Conservation (phyloP, 2,329 filamentous ascomycete species). For the Trichocomaceae sp. region DNA sequence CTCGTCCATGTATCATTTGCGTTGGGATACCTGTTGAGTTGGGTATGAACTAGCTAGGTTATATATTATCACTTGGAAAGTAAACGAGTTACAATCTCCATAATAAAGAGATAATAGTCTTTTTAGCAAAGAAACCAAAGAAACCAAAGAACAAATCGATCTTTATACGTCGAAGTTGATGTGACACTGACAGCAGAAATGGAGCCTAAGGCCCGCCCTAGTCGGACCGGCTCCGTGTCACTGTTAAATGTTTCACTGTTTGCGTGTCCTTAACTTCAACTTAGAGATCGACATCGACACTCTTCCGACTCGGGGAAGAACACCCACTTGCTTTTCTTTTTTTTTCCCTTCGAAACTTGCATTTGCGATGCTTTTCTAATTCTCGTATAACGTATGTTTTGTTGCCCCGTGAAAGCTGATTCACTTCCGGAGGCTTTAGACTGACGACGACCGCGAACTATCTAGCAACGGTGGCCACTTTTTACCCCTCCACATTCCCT, state of each 20-base stretch:
- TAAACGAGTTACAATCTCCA: too few relatives aligned
- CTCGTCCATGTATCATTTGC: neutral
- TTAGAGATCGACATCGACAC: neutral
- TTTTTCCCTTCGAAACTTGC: neutral
- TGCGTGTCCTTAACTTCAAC: too few relatives aligned
- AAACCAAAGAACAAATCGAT: too few relatives aligned
- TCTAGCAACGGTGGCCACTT: conserved; percentile 13
- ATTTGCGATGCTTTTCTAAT: conserved; percentile 8
- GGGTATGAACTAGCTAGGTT: neutral
- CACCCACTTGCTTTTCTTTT: conserved; percentile 1
- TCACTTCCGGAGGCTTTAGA: neutral
- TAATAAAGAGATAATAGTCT: too few relatives aligned
- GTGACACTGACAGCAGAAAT: neutral
- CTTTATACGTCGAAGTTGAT: too few relatives aligned
- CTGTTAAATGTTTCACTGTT: too few relatives aligned
- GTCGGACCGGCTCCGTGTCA: neutral
- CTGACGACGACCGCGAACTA: neutral
- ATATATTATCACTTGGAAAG: too few relatives aligned
- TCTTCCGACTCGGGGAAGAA: neutral
- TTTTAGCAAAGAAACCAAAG: too few relatives aligned
- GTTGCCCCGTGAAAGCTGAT: neutral
- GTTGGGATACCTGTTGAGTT: neutral
- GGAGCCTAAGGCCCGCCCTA: too few relatives aligned
- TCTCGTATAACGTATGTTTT: conserved; percentile 1
- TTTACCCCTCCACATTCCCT: conserved; percentile 14